Base-by-base conservation (phyloP, 2,329 filamentous ascomycete species). In the Diaporthe longicolla region DNA sequence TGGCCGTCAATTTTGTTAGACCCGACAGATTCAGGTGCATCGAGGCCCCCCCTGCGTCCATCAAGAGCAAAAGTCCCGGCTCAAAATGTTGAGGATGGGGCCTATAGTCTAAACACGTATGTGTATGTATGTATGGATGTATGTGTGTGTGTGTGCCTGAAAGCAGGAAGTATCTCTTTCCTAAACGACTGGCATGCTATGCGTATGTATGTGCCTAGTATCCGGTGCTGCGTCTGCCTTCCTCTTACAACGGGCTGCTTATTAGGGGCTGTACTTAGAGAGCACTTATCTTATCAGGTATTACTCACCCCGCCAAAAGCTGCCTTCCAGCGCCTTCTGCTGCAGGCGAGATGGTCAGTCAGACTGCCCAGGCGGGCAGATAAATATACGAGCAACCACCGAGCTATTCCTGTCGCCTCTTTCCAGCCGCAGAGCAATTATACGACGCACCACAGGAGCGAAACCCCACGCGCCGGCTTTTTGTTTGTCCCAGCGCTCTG, bases 221-320 rank as follows among this genome's bases (percentile, higher is more conserved):
- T 17, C 7, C 9, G 10, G 1, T 11, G 24, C 11, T 17, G 43
- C n/a, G 37, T 17, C 15, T 6, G 19, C 40, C 40, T 17, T 43
- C 40, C 40, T 43, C 40, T 43, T 43, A 43, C 40, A 43, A 43
- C 15, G 35, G 19, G 4, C 9, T 21, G 19, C 8, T 1, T 55
- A 15, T 26, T 7, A 19, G 35, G 35, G 35, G 9, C 9, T 13
- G 52, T 17, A 55, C 52, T 32, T 37, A 32, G 40, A n/a, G 10
- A 35, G 43, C 45, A 66, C 69, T 73, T 73, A 73, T 73, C 72
- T 73, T 71, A 73, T 73, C 72, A 65, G 66, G 48, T 73, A 61
- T 73, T 70, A 75, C 72, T 75, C 65, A 74, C 72, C 71, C 65
- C 65, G 52, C 71, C 40, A 32, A 45, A 40, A 26, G 24, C 63